Evolutionary conservation across 1,284 basidiomycete species (phyloP), one percentile per base, ranked within the genome.

Genomic region (Ceratobasidium theobromae): DNA sequence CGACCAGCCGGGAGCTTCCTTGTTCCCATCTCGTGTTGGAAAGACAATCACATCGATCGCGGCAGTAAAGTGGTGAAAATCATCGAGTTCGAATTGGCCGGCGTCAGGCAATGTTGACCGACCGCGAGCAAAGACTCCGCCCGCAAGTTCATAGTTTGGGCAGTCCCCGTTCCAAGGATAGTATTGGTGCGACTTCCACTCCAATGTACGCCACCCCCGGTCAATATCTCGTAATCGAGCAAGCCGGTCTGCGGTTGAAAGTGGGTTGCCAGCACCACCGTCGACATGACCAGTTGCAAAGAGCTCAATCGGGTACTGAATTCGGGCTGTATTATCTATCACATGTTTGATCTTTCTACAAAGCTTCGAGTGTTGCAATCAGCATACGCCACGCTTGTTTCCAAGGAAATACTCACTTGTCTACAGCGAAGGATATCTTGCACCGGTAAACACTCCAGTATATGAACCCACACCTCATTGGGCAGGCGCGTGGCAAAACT

Each of bases 21-120:
- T 6, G 11, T 4, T 23, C 23, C 58, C 48, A 21, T 64, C 58
- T 12, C 58, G 46, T 8, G 48, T 33, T 6, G 58, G 58, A 18
- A 64, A 64, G 1, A 64, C 58, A 28, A 52, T 64, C 21, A 64
- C 58, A 41, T 64, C 58, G 48, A 64, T 64, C 25, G 58, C 58
- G 23, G 58, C 58, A 4, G 58, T 64, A 21, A 64, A 64, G 46
- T 64, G 58, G 46, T 64, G 58, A 11, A 51, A 32, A 23, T 64
- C 58, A 25, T 64, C 58, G n/a, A 40, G n/a, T 8, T 64, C 58
- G 33, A 41, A 43, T 18, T 64, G 58, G 1, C 46, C 32, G 14
- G 48, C 35, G 33, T 64, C 58, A 2, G 58, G 48, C 33, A 64
- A 18, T 16, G 58, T 64, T 25, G 58, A 64, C 21, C 58, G 46